Evolutionary conservation across 768 basidiomycete genomes (phyloP).

Genomic region (Leccinum longicurvipes): DNA sequence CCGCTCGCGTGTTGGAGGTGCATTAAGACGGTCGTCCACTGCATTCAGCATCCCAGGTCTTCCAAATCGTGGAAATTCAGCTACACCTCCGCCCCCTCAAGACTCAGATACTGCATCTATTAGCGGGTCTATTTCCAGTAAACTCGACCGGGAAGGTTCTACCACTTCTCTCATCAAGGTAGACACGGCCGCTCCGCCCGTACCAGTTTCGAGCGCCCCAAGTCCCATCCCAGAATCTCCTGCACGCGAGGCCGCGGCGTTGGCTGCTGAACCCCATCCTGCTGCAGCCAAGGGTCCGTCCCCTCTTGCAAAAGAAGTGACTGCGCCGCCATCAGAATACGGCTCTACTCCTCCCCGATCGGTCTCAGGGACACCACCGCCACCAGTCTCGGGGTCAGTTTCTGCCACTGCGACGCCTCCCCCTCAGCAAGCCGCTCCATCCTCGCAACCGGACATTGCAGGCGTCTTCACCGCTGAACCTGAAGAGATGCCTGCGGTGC

Average conservation of each 20-base stretch:
- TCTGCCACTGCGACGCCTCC: conserved; percentile 14
- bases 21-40: conserved; percentile 60
- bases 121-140: conserved; percentile 26
- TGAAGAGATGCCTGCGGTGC: conserved; percentile 31
- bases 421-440: not conserved
- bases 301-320: conserved; percentile 37
- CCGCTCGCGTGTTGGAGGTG: conserved; percentile 59
- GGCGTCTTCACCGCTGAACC: conserved; percentile 49
- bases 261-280: conserved; percentile 29
- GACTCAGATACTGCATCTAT: conserved; percentile 28
- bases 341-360: conserved; percentile 19
- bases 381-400: conserved; percentile 15
- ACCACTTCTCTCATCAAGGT: conserved; percentile 31
- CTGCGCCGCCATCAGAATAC: conserved; percentile 13
- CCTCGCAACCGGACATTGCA: conserved; percentile 38
- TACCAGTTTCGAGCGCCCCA: conserved; percentile 33
- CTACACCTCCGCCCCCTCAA: conserved; percentile 24
- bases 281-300: conserved; percentile 36
- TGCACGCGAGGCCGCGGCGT: conserved; percentile 49
- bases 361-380: conserved; percentile 18
- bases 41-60: conserved; percentile 41
- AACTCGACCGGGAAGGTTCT: conserved; percentile 29
- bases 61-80: conserved; percentile 29
- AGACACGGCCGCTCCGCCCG: conserved; percentile 31
- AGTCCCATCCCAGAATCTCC: conserved; percentile 74